phyloP scores from a whole-genome alignment of 257 asterid genomes.

The Verbascum thapsus region DNA sequence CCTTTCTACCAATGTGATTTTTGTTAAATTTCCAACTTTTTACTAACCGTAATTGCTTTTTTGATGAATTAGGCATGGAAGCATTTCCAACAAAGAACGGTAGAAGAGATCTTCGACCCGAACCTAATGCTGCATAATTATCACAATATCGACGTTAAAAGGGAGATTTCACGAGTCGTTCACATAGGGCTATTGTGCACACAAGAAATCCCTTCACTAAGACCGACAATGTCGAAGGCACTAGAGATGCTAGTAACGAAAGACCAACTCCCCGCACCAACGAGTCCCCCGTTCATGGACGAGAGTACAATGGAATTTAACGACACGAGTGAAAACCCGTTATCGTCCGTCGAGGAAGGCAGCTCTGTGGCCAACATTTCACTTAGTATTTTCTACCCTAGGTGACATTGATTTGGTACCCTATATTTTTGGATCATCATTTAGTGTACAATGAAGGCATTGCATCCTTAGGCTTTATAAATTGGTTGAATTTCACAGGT shows the following conservation, averaged over 20 bases:
- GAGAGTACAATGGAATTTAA: slow-evolving; percentile 63
- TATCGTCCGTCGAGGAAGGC: slow-evolving; percentile 23
- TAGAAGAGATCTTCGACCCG: slow-evolving; percentile 62
- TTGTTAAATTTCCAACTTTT: neutral
- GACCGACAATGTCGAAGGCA: slow-evolving; percentile 74
- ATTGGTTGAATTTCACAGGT: too few relatives aligned
- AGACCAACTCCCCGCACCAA: slow-evolving; percentile 65
- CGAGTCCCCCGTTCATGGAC: slow-evolving; percentile 70
- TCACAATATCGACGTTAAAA: slow-evolving; percentile 34
- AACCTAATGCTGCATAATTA: slow-evolving; percentile 53
- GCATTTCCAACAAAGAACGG: slow-evolving; percentile 56
- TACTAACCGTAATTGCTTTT: neutral
- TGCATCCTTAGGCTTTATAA: too few relatives aligned
- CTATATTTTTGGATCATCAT: too few relatives aligned
- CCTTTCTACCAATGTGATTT: slow-evolving; percentile 2
- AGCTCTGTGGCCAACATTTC: too few relatives aligned
- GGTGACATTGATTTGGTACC: too few relatives aligned
- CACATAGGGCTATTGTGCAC: slow-evolving; percentile 76
- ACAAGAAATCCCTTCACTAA: slow-evolving; percentile 56
- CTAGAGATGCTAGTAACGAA: slow-evolving; percentile 60
- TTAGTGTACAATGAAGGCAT: too few relatives aligned
- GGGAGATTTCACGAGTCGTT: slow-evolving; percentile 51
- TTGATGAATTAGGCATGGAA: slow-evolving; percentile 53
- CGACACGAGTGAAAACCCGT: slow-evolving; percentile 29
- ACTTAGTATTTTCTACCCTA: too few relatives aligned